Conservation (phyloP, 2,329 filamentous ascomycete species). For the Whalleya microplaca region DNA sequence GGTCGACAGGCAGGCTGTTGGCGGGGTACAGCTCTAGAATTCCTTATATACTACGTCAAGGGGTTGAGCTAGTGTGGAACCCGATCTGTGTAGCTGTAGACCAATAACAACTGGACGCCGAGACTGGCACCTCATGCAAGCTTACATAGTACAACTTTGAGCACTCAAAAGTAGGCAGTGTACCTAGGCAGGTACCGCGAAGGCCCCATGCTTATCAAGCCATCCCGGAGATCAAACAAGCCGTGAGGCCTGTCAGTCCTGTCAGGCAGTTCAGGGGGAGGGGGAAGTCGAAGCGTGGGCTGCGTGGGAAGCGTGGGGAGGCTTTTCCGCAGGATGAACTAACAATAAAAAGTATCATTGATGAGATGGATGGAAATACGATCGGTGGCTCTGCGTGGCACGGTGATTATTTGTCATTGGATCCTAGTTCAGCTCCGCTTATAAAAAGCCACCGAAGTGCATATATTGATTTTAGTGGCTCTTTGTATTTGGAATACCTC, state of each 20-base stretch:
- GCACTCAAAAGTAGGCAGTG: no score
- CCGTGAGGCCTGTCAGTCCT: no score
- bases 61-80: slow-evolving; percentile 12
- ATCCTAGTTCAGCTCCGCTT: not conserved
- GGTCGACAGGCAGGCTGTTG: slow-evolving; percentile 17
- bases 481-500: slow-evolving; percentile 33
- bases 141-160: no score
- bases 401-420: slow-evolving; percentile 17
- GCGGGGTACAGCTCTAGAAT: slow-evolving; percentile 18
- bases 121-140: not conserved
- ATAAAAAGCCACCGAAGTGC: slow-evolving; percentile 18
- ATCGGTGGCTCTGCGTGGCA: not conserved
- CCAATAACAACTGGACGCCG: not conserved
- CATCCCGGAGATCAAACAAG: not conserved
- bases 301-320: not conserved
- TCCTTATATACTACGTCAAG: slow-evolving; percentile 22
- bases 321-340: not conserved
- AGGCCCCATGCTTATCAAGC: no score
- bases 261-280: not conserved
- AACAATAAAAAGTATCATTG: not conserved
- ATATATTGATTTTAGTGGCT: slow-evolving; percentile 24
- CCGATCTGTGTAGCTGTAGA: not conserved
- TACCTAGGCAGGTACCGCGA: no score
- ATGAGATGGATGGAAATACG: not conserved
- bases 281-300: not conserved